Evolutionary conservation across 2,329 filamentous ascomycete species (phyloP).

Genomic region (Talaromyces funiculosus): DNA sequence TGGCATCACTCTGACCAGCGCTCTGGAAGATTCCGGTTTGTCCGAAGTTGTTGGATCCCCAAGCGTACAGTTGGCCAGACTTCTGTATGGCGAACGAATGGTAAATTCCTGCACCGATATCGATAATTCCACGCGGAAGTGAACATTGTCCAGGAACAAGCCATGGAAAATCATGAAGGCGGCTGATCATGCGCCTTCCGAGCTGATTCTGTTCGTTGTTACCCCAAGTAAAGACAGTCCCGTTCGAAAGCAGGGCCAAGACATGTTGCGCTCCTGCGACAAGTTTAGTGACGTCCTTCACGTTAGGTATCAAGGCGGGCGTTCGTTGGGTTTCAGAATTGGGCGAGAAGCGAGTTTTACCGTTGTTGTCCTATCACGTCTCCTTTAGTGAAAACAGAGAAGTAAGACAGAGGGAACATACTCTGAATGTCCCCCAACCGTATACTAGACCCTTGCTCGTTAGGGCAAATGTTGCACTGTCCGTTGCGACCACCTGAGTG

Average conservation of each 20-base stretch:
- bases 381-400: too few species aligned
- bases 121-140: too few species aligned
- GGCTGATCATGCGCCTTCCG: slow-evolving; percentile 55
- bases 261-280: slow-evolving; percentile 68
- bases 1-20: slow-evolving; percentile 53
- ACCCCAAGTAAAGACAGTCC: slow-evolving; percentile 65
- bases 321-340: too few species aligned
- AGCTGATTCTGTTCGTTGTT: slow-evolving; percentile 66
- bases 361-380: too few species aligned
- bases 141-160: too few species aligned
- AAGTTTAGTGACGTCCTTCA: slow-evolving; percentile 61
- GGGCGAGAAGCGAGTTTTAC: too few species aligned
- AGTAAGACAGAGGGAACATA: not conserved
- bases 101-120: slow-evolving; percentile 29
- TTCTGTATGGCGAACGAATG: slow-evolving; percentile 43
- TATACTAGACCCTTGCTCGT: slow-evolving; percentile 71
- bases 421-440: slow-evolving; percentile 71
- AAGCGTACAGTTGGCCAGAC: slow-evolving; percentile 51
- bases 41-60: slow-evolving; percentile 76
- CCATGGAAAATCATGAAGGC: too few species aligned
- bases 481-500: slow-evolving; percentile 63
- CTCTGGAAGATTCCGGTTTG: slow-evolving; percentile 62
- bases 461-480: slow-evolving; percentile 70
- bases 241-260: slow-evolving; percentile 60
- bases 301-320: slow-evolving; percentile 42